Evolutionary conservation across 2,329 filamentous ascomycete species (phyloP), one percentile per base, ranked within the genome.

Genomic region (Helminthosporium solani): DNA sequence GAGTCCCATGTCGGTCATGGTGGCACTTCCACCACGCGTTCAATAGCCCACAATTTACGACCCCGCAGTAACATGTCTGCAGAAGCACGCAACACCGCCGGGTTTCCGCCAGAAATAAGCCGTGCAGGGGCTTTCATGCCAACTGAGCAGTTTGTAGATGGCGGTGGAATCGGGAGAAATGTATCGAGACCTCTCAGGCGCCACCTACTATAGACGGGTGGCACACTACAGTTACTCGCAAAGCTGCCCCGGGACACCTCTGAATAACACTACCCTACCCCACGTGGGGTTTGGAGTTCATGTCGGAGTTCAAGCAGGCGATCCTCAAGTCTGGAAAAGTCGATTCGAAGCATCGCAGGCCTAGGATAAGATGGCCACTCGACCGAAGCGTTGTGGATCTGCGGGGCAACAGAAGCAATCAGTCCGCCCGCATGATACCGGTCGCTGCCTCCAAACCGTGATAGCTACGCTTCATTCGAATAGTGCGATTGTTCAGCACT

Each of bases 381-480:
- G 44, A 20, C 14, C 14, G 14, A 31, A 12, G 19, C 15, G 19
- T 27, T 25, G 21, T 19, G 25, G 37, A 16, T 31, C 31, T 41
- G 40, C 31, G 40, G 44, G 49, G 49, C 40, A 40, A 47, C 8
- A 40, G 42, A 44, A 42, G 46, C 46, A 44, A 49, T 50, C 49
- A 54, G 49, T 41, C 46, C 50, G 46, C 46, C 44, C 37, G 23
- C 15, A 36, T 33, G 40, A 38, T 38, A 33, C 25, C 36, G 16
- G 21, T n/a, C n/a, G n/a, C n/a, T 44, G 27, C 15, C 19, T 21
- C 19, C 11, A 14, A 23, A 14, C 5, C 19, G 23, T n/a, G 27
- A 25, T 25, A 27, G 15, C 18, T 15, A 9, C 28, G 16, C 19
- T 35, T 33, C n/a, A 30, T 14, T 12, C 19, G 25, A 33, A 42